Evolutionary conservation across 2,329 filamentous ascomycete species (phyloP).

Genomic region (Aspergillus quadricinctus): DNA sequence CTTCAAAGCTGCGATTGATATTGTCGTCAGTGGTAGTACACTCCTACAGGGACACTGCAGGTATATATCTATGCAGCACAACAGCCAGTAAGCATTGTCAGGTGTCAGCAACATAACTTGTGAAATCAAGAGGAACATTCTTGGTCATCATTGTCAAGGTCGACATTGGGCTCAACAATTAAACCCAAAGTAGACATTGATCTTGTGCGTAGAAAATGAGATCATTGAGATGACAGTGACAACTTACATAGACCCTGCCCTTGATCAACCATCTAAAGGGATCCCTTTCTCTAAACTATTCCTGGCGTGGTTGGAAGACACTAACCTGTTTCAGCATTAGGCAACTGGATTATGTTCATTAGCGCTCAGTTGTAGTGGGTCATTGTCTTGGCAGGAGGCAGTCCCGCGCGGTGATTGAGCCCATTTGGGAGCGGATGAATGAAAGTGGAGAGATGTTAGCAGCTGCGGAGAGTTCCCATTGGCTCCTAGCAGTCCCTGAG

Average conservation of each 20-base stretch:
- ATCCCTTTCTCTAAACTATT: not conserved
- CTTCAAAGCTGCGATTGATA: not conserved
- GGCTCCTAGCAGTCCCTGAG: not conserved
- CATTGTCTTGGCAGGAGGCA: not conserved
- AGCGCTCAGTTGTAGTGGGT: not conserved
- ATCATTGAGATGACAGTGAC: not conserved
- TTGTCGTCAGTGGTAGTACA: not conserved
- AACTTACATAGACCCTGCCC: not conserved
- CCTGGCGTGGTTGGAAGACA: not conserved
- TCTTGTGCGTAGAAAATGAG: not conserved
- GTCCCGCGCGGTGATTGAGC: not conserved
- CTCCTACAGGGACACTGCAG: not conserved
- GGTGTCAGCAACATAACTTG: too few relatives aligned
- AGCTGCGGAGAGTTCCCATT: not conserved
- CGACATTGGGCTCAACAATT: too few relatives aligned
- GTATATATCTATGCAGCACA: not conserved
- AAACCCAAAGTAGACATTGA: too few relatives aligned
- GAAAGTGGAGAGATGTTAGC: not conserved
- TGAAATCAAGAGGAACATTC: too few relatives aligned
- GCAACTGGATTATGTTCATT: not conserved
- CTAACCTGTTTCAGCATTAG: not conserved
- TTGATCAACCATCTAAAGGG: too few relatives aligned
- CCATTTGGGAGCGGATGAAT: not conserved
- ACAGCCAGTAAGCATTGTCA: not conserved
- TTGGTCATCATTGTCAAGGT: too few relatives aligned